Evolutionary conservation across 1,284 basidiomycete genomes (phyloP).

Genomic region (Ustilago tritici): DNA sequence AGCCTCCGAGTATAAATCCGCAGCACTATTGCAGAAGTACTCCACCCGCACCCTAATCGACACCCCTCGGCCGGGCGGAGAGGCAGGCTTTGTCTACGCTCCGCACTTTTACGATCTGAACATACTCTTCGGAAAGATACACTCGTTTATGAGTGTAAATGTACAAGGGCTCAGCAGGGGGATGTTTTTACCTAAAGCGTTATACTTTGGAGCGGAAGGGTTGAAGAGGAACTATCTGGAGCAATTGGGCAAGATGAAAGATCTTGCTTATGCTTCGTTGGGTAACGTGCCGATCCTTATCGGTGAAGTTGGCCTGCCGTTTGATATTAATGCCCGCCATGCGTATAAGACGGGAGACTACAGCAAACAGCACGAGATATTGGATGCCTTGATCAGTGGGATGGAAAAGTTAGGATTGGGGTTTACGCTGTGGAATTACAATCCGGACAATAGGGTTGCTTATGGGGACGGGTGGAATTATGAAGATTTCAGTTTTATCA

Average conservation of each 20-base stretch:
- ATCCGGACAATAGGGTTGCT: constrained; percentile 83
- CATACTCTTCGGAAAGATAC: constrained; percentile 64
- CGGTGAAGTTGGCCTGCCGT: constrained; percentile 67
- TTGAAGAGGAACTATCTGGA: constrained; percentile 50
- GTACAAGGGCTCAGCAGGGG: constrained; percentile 66
- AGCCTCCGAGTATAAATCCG: constrained; percentile 24
- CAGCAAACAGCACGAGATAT: constrained; percentile 68
- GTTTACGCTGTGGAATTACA: constrained; percentile 87
- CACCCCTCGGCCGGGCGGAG: constrained; percentile 46
- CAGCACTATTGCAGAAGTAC: constrained; percentile 47
- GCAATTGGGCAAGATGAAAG: constrained; percentile 52
- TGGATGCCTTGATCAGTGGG: constrained; percentile 68
- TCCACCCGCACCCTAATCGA: constrained; percentile 45
- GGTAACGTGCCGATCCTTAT: constrained; percentile 61
- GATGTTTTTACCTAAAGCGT: constrained; percentile 56
- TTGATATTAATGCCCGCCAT: constrained; percentile 62
- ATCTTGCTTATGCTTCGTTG: constrained; percentile 47
- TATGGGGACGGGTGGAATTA: constrained; percentile 93
- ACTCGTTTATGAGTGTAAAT: constrained; percentile 62
- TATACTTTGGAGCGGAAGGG: constrained; percentile 62
- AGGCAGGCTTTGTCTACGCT: constrained; percentile 53
- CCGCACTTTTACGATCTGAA: constrained; percentile 69
- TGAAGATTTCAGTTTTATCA: constrained; percentile 77
- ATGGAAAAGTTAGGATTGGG: constrained; percentile 66
- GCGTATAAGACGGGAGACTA: constrained; percentile 76